These are phyloP conservation scores for Didymella arachidicola DNA, from an alignment of 2,329 filamentous ascomycete species.

Conservation along the genomic window DNA sequence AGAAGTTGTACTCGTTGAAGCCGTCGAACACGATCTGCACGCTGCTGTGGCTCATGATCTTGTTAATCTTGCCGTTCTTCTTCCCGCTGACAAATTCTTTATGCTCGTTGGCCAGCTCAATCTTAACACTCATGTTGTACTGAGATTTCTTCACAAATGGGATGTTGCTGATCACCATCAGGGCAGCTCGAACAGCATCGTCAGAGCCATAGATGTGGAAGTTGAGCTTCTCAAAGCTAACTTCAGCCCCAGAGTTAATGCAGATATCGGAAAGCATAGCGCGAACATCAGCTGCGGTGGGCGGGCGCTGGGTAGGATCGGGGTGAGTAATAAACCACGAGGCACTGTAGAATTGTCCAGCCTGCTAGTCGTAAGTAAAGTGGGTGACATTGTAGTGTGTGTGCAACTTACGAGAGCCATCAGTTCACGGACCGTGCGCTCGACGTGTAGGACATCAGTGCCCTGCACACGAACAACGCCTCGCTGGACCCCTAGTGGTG, in stretches of 20 bases:
- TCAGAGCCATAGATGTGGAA: conserved; percentile 96
- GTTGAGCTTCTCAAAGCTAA: conserved; percentile 91
- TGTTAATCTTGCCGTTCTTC: conserved; percentile 99
- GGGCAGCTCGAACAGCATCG: conserved; percentile 93
- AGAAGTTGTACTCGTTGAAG: conserved; percentile 99
- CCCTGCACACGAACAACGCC: conserved; percentile 90
- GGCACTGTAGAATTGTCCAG: conserved; percentile 96
- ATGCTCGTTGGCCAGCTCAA: conserved; percentile 98
- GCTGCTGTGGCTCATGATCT: conserved; percentile 99
- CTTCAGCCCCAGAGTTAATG: conserved; percentile 92
- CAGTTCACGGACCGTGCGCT: conserved; percentile 92
- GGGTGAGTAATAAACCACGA: conserved; percentile 92
- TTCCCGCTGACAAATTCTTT: conserved; percentile 99
- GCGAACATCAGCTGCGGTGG: conserved; percentile 73
- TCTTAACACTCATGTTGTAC: conserved; percentile 96
- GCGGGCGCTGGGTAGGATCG: conserved; percentile 70
- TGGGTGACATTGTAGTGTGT: background rate
- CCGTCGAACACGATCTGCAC: conserved; percentile 99
- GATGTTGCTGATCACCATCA: conserved; percentile 91
- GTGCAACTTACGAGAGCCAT: conserved; percentile 79
- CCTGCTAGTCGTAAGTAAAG: conserved; percentile 59
- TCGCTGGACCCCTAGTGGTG: conserved; percentile 83
- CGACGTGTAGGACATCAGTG: conserved; percentile 89
- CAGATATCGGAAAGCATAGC: conserved; percentile 96
- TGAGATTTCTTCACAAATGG: conserved; percentile 85